Percentiles rank a stretch among this genome's conserved stretches.
These are phyloP conservation scores for Podospora sp. DNA, from an alignment of 495 filamentous ascomycete genomes.

Conservation along the genomic window DNA sequence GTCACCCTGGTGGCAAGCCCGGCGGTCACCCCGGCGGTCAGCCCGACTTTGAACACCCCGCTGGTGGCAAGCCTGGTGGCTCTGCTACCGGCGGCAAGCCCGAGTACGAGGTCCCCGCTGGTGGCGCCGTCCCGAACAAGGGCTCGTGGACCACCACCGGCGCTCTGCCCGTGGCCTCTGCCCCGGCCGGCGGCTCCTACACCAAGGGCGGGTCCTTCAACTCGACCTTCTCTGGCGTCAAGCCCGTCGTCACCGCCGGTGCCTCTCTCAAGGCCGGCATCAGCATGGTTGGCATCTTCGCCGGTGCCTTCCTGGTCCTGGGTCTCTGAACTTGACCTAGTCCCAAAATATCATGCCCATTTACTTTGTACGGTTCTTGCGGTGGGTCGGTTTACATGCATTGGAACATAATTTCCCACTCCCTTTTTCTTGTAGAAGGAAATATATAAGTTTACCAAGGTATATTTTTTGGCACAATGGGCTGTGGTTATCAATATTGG, in stretches of 20 bases:
- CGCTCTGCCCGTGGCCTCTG: neutral
- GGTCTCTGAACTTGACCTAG: neutral
- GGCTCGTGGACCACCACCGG: slow-evolving; percentile 4
- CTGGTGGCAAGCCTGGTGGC: neutral
- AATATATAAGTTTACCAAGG: too few relatives aligned
- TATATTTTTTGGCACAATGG: neutral
- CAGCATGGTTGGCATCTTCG: slow-evolving; percentile 27
- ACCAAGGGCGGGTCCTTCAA: slow-evolving; percentile 14
- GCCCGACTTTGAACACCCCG: neutral
- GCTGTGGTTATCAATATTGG: too few relatives aligned
- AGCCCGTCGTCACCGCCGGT: slow-evolving; percentile 18
- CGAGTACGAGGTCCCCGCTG: neutral
- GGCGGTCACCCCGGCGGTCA: neutral
- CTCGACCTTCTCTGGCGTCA: slow-evolving; percentile 11
- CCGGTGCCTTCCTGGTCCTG: slow-evolving; percentile 12
- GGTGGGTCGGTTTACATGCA: neutral
- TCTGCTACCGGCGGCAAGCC: neutral
- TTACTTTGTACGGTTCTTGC: neutral
- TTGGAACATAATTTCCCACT: neutral
- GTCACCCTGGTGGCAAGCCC: neutral
- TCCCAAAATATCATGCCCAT: neutral
- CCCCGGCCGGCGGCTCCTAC: slow-evolving; percentile 9
- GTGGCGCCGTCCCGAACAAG: neutral
- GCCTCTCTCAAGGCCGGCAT: slow-evolving; percentile 29
- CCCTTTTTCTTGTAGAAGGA: neutral